Conservation (phyloP, 73 alveolate genomes). For the Durusdinium trenchii region DNA sequence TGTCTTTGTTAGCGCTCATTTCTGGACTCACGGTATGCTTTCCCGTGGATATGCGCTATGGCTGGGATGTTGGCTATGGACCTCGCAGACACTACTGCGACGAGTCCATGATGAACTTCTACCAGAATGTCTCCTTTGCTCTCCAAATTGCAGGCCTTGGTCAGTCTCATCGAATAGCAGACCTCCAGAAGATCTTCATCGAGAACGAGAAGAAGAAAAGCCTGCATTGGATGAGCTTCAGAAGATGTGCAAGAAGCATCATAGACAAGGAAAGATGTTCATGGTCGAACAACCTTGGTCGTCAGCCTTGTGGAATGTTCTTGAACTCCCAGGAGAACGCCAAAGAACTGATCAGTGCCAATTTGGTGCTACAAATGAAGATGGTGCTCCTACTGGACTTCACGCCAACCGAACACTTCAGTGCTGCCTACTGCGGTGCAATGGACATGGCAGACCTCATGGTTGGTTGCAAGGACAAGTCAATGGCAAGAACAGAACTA, state of each 20-base stretch:
- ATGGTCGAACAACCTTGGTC: conserved; percentile 3
- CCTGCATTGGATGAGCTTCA: neutral
- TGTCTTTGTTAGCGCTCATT: neutral
- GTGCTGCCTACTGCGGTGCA: neutral
- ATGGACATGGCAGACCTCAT: neutral
- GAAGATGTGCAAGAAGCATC: neutral
- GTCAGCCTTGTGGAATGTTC: neutral
- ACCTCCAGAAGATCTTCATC: neutral
- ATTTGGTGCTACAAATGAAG: neutral
- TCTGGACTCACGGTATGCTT: neutral
- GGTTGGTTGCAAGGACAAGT: conserved; percentile 6
- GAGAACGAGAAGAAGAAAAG: neutral
- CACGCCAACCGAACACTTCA: neutral
- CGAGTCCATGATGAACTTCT: neutral
- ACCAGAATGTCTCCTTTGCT: neutral
- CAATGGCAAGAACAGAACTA: neutral
- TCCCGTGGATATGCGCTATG: neutral
- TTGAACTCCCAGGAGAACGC: neutral
- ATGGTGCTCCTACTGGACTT: neutral
- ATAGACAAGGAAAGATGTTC: neutral
- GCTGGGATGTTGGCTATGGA: conserved; percentile 15
- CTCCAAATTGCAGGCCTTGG: neutral
- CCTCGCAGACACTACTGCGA: neutral
- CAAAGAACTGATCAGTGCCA: conserved; percentile 17
- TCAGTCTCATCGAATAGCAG: neutral